Conservation (phyloP, 1,139 yeast species). For the Candida neerlandica region DNA sequence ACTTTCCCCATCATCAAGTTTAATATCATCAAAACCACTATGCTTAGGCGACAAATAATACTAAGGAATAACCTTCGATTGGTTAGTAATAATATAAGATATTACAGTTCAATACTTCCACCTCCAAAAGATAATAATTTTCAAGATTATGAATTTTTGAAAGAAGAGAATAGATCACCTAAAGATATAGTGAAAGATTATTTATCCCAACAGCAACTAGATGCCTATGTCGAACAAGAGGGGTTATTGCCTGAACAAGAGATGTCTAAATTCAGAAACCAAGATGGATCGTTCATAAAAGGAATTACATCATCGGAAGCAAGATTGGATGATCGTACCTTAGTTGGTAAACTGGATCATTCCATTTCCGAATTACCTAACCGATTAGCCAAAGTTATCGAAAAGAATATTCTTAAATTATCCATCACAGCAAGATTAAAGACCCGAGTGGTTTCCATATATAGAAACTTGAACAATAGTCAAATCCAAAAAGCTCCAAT, state of each 20-base stretch:
- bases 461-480: slow-evolving; percentile 48
- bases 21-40: neutral
- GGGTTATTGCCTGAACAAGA: slow-evolving; percentile 7
- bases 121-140: neutral
- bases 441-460: slow-evolving; percentile 55
- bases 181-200: slow-evolving; percentile 8
- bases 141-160: slow-evolving; percentile 11
- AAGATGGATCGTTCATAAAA: slow-evolving; percentile 41
- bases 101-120: neutral
- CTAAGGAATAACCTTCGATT: neutral
- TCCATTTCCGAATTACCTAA: slow-evolving; percentile 51
- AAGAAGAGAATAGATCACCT: slow-evolving; percentile 8
- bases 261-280: slow-evolving; percentile 38
- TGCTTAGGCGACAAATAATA: neutral
- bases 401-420: slow-evolving; percentile 57
- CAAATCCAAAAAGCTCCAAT: slow-evolving; percentile 57
- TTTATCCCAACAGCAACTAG: slow-evolving; percentile 7
- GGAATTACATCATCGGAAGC: slow-evolving; percentile 54
- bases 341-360: slow-evolving; percentile 51
- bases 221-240: neutral
- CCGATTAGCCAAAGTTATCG: slow-evolving; percentile 55
- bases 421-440: slow-evolving; percentile 60
- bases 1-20: neutral
- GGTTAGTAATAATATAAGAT: neutral
- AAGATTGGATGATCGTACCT: slow-evolving; percentile 51